A percentile compares a stretch with the other conserved stretches of the same genome.
Conservation (phyloP, 805 yeast genomes). For the Kodamaea restingae region DNA sequence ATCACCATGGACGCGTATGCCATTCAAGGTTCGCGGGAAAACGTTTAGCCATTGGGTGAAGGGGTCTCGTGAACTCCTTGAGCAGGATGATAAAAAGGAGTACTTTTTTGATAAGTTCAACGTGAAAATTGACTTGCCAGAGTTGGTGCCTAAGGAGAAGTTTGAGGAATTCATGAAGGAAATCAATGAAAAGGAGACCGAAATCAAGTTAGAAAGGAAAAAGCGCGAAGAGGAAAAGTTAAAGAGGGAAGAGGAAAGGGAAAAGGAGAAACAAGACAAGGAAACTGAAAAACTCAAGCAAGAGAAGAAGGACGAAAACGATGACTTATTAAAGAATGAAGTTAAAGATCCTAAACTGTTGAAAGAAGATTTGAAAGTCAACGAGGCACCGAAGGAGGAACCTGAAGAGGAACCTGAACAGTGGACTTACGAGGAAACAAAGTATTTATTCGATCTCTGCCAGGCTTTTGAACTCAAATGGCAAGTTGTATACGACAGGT, state of each 20-base stretch:
- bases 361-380: too few relatives aligned
- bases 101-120: conserved; percentile 75
- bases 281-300: conserved; percentile 10
- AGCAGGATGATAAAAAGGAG: conserved; percentile 33
- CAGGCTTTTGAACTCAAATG: conserved; percentile 59
- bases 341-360: too few relatives aligned
- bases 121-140: conserved; percentile 64
- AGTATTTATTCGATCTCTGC: conserved; percentile 71
- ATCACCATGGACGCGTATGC: conserved; percentile 75
- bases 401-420: conserved; percentile 11
- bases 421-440: conserved; percentile 80
- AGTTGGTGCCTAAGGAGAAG: conserved; percentile 55
- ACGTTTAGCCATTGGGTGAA: conserved; percentile 80
- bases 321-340: too few relatives aligned
- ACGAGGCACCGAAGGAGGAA: too few relatives aligned
- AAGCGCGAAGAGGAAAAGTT: conserved; percentile 6
- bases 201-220: conserved; percentile 5
- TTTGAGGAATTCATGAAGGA: conserved; percentile 50
- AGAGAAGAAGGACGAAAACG: conserved; percentile 1
- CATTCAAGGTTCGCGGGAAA: conserved; percentile 51
- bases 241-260: conserved; percentile 12
- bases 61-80: conserved; percentile 52
- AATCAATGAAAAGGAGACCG: conserved; percentile 24
- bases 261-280: conserved; percentile 12
- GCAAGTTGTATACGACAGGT: conserved; percentile 63